phyloP scores from a whole-genome alignment of 108 stramenopile species.

The Skeletonema menzelii region DNA sequence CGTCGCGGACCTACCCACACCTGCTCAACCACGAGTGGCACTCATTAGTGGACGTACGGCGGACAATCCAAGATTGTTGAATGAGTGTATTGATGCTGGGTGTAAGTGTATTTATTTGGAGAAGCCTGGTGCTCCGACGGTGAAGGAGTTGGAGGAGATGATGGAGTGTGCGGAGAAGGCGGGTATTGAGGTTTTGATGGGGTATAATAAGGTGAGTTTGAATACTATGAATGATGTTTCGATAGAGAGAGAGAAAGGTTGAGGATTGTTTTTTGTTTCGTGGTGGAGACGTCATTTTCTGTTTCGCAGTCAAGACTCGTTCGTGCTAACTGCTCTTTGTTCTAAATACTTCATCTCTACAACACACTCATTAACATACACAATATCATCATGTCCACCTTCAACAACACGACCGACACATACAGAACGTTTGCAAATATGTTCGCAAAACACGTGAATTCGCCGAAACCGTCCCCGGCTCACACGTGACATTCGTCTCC shows the following conservation, averaged over 20 bases:
- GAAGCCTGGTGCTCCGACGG: constrained; percentile 93
- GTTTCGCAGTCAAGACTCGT: too few relatives aligned
- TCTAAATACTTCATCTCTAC: too few relatives aligned
- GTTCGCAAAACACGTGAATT: constrained; percentile 87
- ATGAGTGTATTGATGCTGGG: constrained; percentile 74
- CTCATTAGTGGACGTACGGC: constrained; percentile 89
- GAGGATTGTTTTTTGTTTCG: too few relatives aligned
- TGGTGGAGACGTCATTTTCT: too few relatives aligned
- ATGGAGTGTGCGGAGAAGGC: constrained; percentile 72
- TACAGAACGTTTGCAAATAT: constrained; percentile 91
- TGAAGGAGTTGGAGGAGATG: constrained; percentile 73
- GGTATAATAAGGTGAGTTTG: constrained; percentile 86
- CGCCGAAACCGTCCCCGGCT: constrained; percentile 69
- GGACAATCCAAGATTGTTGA: constrained; percentile 85
- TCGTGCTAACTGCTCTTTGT: too few relatives aligned
- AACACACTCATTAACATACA: not conserved
- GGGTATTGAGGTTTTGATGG: constrained; percentile 85
- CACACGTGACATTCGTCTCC: constrained; percentile 85
- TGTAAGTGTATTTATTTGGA: constrained; percentile 84
- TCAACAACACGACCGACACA: too few relatives aligned
- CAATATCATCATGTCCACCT: not conserved
- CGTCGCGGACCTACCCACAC: constrained; percentile 67
- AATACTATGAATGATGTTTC: too few relatives aligned
- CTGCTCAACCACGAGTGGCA: constrained; percentile 70
- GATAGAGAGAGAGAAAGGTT: too few relatives aligned